Percentiles rank a stretch among this genome's conserved stretches.
These are phyloP conservation scores for Salicornia ramosissima DNA, from an alignment of 148 eudicot species.

Conservation along the genomic window DNA sequence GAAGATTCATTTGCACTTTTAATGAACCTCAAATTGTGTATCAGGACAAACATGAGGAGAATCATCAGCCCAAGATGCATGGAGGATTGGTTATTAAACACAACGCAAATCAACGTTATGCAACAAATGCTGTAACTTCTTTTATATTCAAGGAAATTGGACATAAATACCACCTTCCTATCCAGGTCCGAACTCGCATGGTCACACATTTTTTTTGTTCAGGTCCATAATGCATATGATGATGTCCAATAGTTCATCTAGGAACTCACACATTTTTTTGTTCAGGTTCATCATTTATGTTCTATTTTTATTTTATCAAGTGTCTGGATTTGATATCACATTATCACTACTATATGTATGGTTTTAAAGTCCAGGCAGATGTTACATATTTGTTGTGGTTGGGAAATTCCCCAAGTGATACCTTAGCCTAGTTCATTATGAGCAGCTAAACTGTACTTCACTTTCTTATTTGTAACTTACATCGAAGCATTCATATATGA, in stretches of 20 bases:
- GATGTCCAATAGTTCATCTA: not conserved
- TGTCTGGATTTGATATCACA: no score
- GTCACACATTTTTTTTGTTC: no score
- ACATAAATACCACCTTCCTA: slow-evolving; percentile 62
- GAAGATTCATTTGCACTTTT: not conserved
- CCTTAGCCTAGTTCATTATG: no score
- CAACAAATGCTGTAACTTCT: slow-evolving; percentile 91
- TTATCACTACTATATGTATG: no score
- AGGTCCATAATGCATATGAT: not conserved
- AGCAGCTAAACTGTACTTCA: no score
- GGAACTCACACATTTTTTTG: not conserved
- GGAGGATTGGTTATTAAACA: slow-evolving; percentile 90
- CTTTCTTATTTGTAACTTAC: no score
- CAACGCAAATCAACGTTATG: slow-evolving; percentile 98
- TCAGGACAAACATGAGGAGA: slow-evolving; percentile 97
- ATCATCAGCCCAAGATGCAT: slow-evolving; percentile 96
- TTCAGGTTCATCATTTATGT: no score
- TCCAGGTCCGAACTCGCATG: slow-evolving; percentile 61
- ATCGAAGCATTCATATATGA: no score
- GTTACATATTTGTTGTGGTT: no score
- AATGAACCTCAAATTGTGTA: slow-evolving; percentile 1
- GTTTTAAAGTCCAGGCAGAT: no score
- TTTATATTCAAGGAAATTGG: slow-evolving; percentile 93
- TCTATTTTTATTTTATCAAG: no score
- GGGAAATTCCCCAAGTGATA: no score